A percentile compares a stretch with the other conserved stretches of the same genome.
Evolutionary conservation across 2,329 filamentous ascomycete species (phyloP).

Genomic region (Fusarium pininemorale): DNA sequence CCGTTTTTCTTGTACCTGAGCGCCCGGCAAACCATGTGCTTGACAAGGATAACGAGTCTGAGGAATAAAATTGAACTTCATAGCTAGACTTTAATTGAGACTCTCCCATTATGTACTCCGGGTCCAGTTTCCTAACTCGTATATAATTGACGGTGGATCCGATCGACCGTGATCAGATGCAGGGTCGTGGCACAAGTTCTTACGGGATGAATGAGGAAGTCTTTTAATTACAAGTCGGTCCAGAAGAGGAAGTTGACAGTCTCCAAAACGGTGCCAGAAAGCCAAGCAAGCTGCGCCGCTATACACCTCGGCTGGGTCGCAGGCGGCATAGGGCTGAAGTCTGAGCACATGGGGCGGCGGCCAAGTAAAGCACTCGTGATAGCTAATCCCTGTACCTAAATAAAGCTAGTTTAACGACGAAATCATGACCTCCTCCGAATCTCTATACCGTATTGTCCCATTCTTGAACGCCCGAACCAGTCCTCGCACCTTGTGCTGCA

Average conservation of each 20-base stretch:
- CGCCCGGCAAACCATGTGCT: conserved; percentile 21
- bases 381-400: rapidly evolving
- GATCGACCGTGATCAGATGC: background rate
- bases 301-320: no score
- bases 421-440: background rate
- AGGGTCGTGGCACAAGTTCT: background rate
- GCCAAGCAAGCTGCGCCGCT: background rate
- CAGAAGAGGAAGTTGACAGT: background rate
- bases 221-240: background rate
- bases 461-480: conserved; percentile 10
- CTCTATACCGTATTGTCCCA: conserved; percentile 2
- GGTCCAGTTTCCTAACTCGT: no score
- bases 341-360: rapidly evolving
- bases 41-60: conserved; percentile 7
- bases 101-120: background rate
- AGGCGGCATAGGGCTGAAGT: background rate
- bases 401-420: background rate
- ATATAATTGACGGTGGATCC: background rate
- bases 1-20: conserved; percentile 51
- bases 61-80: background rate
- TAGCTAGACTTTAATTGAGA: background rate
- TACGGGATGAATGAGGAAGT: background rate
- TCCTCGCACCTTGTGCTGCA: background rate
- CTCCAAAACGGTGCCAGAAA: rapidly evolving
- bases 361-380: rapidly evolving